Percentiles rank a stretch among this genome's conserved stretches.
Conservation (phyloP, 768 basidiomycete genomes). For the Kwoniella europaea region DNA sequence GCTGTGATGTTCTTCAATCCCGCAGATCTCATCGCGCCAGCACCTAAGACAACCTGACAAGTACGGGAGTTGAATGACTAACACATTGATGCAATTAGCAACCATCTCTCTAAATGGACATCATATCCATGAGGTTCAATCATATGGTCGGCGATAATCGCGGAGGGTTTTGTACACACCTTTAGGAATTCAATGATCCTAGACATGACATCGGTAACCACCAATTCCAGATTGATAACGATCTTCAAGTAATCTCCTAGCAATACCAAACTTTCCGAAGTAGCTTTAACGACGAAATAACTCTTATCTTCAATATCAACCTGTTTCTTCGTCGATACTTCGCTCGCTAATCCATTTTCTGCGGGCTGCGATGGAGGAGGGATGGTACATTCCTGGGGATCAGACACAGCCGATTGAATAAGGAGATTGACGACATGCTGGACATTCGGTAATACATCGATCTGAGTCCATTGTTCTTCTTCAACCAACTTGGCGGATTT, state of each 20-base stretch:
- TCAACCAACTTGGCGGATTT: constrained; percentile 87
- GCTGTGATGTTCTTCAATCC: constrained; percentile 98
- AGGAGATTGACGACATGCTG: constrained; percentile 77
- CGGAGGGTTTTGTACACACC: constrained; percentile 41
- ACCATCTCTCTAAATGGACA: not conserved
- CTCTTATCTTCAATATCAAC: constrained; percentile 73
- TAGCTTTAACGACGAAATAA: constrained; percentile 86
- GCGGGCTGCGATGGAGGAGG: constrained; percentile 29
- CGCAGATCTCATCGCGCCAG: constrained; percentile 98
- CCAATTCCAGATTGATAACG: constrained; percentile 80
- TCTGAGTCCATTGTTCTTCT: constrained; percentile 90
- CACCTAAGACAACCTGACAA: constrained; percentile 96
- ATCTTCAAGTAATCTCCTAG: constrained; percentile 85
- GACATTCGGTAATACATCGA: constrained; percentile 69
- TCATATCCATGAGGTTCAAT: not conserved
- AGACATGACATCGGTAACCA: constrained; percentile 95
- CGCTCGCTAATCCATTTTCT: constrained; percentile 36
- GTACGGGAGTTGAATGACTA: constrained; percentile 95
- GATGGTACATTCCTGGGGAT: constrained; percentile 73
- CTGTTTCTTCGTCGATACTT: constrained; percentile 59
- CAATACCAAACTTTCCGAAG: constrained; percentile 71
- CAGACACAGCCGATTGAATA: constrained; percentile 78
- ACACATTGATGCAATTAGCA: not conserved
- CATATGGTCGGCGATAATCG: not conserved
- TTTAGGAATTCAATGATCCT: constrained; percentile 94